A percentile compares a stretch with the other conserved stretches of the same genome.
These are phyloP conservation scores for Eleusine indica DNA, from an alignment of 176 grass and related monocot genomes.

Conservation along the genomic window DNA sequence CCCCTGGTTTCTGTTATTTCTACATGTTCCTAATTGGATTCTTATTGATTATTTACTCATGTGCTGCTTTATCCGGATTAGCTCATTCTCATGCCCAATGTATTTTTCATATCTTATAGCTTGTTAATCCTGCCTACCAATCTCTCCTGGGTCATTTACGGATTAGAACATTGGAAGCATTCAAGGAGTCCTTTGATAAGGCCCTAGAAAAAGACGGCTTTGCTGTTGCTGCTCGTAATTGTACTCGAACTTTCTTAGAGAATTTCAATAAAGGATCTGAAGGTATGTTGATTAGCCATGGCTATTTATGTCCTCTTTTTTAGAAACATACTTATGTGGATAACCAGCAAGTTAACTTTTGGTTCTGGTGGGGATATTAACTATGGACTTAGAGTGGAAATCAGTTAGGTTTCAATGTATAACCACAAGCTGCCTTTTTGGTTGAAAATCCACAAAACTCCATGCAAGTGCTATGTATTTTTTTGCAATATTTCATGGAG, in stretches of 20 bases:
- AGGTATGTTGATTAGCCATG: conserved; percentile 63
- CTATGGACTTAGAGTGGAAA: neutral
- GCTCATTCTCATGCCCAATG: conserved; percentile 24
- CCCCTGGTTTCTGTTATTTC: neutral
- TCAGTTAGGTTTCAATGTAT: neutral
- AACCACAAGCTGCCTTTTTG: neutral
- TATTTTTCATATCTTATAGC: conserved; percentile 51
- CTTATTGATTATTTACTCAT: conserved; percentile 13
- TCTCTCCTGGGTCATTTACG: conserved; percentile 79
- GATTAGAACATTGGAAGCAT: conserved; percentile 72
- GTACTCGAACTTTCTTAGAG: conserved; percentile 59
- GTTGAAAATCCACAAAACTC: neutral
- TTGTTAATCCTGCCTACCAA: conserved; percentile 93
- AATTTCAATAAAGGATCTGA: conserved; percentile 87
- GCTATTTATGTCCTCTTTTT: neutral
- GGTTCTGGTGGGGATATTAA: conserved; percentile 7
- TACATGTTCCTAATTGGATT: neutral
- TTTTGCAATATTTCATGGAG: neutral
- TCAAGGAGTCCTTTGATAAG: conserved; percentile 91
- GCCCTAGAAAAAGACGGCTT: conserved; percentile 80
- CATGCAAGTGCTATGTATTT: conserved; percentile 3
- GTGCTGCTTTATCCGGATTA: conserved; percentile 7
- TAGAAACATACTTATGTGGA: neutral
- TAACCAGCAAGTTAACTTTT: neutral
- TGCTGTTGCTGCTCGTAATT: conserved; percentile 67